Evolutionary conservation across 2,329 filamentous ascomycete genomes (phyloP), one percentile per base, ranked within the genome.

Genomic region (Nigrograna mackinnonii): DNA sequence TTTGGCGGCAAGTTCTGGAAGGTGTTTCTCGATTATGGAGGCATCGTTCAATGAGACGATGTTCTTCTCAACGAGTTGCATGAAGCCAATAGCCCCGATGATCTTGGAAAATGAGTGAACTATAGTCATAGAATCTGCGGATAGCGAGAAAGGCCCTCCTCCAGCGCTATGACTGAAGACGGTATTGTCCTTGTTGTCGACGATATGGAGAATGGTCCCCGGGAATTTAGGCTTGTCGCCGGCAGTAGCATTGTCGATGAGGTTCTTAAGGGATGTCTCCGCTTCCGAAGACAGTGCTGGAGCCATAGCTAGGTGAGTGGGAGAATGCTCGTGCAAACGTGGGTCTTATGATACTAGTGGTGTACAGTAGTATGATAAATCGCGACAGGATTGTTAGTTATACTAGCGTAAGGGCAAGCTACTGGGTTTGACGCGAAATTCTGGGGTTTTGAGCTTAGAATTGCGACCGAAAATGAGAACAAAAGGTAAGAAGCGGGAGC

Each of bases 71-170:
- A 60, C 52, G 30, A 60, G 55, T 30, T 57, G 58, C 41, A 61
- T 46, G 43, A 56, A 54, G 13, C 51, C 51, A 26, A 60, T 49
- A 28, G 55, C 47, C 24, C 54, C 56, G 33, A 60, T 40, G 41
- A 59, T 44, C 31, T 63, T 63, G 38, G 44, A 58, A 22, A 52
- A 34, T 7, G 59, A 63, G 30, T 56, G 49, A 12, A 56, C 36
- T 7, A 48, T 39, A 18, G 39, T 22, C 18, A 60, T 43, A 13
- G 55, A 50, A 11, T 47, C 17, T n/a, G 47, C 16, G 13, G 49
- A 47, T 3, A 50, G 47, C 3, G 41, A 43, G 14, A 26, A 13
- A 14, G 12, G 5, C n/a, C 39, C 14, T n/a, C 36, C 6, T 16
- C 44, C 43, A 9, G 54, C 43, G 28, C 49, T 49, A 38, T 59